Evolutionary conservation across 805 yeast genomes (phyloP).

Genomic region (Zygoascus bituminiphila): DNA sequence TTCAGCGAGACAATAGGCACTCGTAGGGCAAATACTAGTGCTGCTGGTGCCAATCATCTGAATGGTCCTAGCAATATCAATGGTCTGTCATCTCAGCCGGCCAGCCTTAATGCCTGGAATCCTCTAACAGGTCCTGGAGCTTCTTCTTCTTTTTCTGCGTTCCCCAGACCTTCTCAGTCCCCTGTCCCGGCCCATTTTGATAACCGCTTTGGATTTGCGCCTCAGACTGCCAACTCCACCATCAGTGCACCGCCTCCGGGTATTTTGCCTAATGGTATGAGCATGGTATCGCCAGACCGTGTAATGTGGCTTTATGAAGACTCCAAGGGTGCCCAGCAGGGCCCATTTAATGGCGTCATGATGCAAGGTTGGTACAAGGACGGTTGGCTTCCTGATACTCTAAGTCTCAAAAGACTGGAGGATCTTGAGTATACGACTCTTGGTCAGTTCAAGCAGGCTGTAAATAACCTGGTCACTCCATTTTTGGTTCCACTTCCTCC

Average conservation of each 20-base stretch:
- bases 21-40: not conserved
- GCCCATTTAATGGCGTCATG: slow-evolving; percentile 64
- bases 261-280: slow-evolving; percentile 6
- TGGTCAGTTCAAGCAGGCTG: slow-evolving; percentile 41
- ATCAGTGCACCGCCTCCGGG: slow-evolving; percentile 15
- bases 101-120: not conserved
- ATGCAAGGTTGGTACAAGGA: slow-evolving; percentile 75
- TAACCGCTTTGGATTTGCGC: not conserved
- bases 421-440: slow-evolving; percentile 45
- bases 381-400: slow-evolving; percentile 47
- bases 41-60: not conserved
- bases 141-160: not conserved
- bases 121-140: not conserved
- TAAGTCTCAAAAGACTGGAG: slow-evolving; percentile 51
- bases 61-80: not conserved
- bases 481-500: slow-evolving; percentile 42
- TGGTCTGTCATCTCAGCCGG: not conserved
- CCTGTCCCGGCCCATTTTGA: not conserved
- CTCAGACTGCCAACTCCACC: slow-evolving; percentile 9
- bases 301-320: slow-evolving; percentile 70
- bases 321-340: slow-evolving; percentile 61
- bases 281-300: slow-evolving; percentile 31
- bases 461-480: slow-evolving; percentile 48
- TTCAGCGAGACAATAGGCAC: not conserved
- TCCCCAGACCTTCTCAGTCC: not conserved